Evolutionary conservation across 176 grass and related monocot species (phyloP), one percentile per base, ranked within the genome.

Genomic region (Hyparrhenia diplandra): DNA sequence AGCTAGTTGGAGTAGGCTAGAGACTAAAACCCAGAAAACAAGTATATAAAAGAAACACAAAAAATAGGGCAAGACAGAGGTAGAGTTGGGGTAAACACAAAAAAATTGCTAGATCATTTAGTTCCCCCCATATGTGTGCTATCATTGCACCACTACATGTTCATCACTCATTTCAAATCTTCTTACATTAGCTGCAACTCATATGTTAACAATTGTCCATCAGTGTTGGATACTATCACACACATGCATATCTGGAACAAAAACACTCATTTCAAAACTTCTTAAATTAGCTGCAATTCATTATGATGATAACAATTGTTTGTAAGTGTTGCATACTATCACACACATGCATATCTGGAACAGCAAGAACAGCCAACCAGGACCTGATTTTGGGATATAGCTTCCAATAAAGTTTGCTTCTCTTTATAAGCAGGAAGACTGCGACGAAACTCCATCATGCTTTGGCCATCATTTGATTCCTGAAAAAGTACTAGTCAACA

Each of bases 391-490:
- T 86, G 86, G 74, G 88, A 89, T 79, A 99, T 85, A 71, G 90
- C 84, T 47, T 80, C 86, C 75, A 99, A 82, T 57, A 99, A 73
- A 68, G 87, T 67, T 74, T 95, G 81, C 62, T 76, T 95, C 85
- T 99, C 92, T 89, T 93, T 93, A 85, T 88, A 91, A 60, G 96
- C 67, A 84, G 92, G 96, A 84, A 99, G 90, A 85, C 90, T 93
- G 61, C 75, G 82, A 59, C 96, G 92, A 86, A 99, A 99, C 69
- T 99, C 85, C 68, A 99, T 89, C 96, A 99, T 95, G 31, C 84
- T 95, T 85, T 85, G 81, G 21, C 96, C 96, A 77, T 95, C 92
- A 83, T 28, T 62, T 45, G 96, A 93, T 89, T 95, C 96, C 96
- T 99, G 92, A 30, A 86, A 41, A 91, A 25, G 52, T 7, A 57